These are phyloP conservation scores for Myxozyma monticola DNA, from an alignment of 805 yeast species.

Conservation along the genomic window DNA sequence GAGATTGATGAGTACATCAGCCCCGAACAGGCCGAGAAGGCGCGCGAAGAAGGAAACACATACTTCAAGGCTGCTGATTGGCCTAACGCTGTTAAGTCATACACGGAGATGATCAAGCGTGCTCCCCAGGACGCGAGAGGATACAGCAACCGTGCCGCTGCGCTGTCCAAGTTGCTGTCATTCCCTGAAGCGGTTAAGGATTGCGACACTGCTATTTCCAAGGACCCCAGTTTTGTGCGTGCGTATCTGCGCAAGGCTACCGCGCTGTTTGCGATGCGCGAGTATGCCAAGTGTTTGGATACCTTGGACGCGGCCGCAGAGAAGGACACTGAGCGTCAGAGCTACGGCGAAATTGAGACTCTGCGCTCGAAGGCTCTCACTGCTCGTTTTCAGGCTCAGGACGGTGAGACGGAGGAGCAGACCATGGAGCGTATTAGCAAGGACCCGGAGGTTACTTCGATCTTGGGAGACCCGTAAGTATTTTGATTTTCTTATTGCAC, in stretches of 20 bases:
- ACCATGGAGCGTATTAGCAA: slow-evolving; percentile 84
- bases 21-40: slow-evolving; percentile 92
- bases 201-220: slow-evolving; percentile 83
- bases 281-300: slow-evolving; percentile 76
- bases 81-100: slow-evolving; percentile 94
- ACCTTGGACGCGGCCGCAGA: slow-evolving; percentile 77
- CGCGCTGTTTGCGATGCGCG: slow-evolving; percentile 88
- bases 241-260: slow-evolving; percentile 97
- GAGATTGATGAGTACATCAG: slow-evolving; percentile 80
- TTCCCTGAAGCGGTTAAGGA: slow-evolving; percentile 96
- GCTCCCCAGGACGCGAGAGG: slow-evolving; percentile 98
- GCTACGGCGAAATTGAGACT: slow-evolving; percentile 75
- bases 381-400: slow-evolving; percentile 77
- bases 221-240: slow-evolving; percentile 86
- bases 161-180: slow-evolving; percentile 87
- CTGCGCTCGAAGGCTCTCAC: slow-evolving; percentile 57
- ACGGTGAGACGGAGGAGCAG: slow-evolving; percentile 81
- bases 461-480: slow-evolving; percentile 90
- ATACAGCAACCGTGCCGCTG: slow-evolving; percentile 97
- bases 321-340: slow-evolving; percentile 61
- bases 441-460: slow-evolving; percentile 91
- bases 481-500: too few species aligned
- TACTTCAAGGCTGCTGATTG: slow-evolving; percentile 87
- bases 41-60: slow-evolving; percentile 89
- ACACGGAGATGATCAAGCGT: slow-evolving; percentile 93